Percentiles rank a stretch among this genome's conserved stretches.
phyloP scores from a whole-genome alignment of 2,329 filamentous ascomycete genomes.

The Cladophialophora exuberans region DNA sequence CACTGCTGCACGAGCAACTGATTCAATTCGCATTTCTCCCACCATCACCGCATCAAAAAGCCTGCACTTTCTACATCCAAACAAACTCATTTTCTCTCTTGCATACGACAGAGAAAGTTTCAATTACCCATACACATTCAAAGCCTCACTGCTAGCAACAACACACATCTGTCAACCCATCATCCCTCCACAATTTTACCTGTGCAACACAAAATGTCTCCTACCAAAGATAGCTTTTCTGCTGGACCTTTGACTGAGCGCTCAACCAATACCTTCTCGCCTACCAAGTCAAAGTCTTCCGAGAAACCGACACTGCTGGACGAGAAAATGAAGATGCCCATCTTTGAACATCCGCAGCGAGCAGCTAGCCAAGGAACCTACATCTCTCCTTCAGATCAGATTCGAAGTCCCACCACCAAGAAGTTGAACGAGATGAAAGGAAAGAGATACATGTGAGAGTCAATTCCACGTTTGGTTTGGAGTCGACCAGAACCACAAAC shows the following conservation, averaged over 20 bases:
- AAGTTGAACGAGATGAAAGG: conserved; percentile 54
- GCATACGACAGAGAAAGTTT: no score
- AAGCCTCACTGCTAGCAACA: no score
- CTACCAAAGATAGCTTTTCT: conserved; percentile 12
- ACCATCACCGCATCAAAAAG: neutral
- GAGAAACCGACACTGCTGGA: conserved; percentile 12
- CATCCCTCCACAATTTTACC: neutral
- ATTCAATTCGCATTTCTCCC: no score
- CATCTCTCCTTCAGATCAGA: conserved; percentile 53
- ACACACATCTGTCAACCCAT: no score
- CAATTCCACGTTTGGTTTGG: neutral
- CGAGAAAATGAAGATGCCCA: conserved; percentile 11
- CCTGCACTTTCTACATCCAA: neutral
- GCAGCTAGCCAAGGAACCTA: conserved; percentile 37
- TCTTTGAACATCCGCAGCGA: conserved; percentile 10
- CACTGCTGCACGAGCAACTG: neutral
- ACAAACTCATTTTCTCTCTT: neutral
- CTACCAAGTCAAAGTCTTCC: conserved; percentile 17
- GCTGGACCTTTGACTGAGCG: conserved; percentile 18
- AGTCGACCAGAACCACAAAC: neutral
- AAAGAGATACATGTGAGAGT: conserved; percentile 45
- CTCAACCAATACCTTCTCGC: conserved; percentile 25
- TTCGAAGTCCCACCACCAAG: conserved; percentile 55
- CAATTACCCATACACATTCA: no score
- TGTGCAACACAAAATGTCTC: conserved; percentile 19